A percentile compares a stretch with the other conserved stretches of the same genome.
Evolutionary conservation across 305 asterid species (phyloP).

Genomic region (Solanum chacoense): DNA sequence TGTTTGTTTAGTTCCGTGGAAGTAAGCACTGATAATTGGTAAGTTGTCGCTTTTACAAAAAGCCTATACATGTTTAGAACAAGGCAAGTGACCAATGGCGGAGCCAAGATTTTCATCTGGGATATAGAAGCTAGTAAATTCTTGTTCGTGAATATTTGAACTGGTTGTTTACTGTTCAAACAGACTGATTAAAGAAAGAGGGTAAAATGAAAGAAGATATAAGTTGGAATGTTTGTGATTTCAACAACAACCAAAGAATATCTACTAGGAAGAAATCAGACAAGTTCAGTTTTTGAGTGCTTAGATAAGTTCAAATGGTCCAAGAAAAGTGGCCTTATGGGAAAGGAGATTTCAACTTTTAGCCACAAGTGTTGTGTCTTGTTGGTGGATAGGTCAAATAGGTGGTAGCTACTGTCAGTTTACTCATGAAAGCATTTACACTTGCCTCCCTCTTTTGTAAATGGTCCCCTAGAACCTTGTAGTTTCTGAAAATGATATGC

Average conservation of each 20-base stretch:
- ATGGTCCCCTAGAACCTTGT: background rate
- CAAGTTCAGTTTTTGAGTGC: background rate
- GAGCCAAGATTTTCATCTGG: background rate
- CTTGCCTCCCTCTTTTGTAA: background rate
- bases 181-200: background rate
- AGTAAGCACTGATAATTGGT: background rate
- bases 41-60: background rate
- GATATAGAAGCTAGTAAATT: background rate
- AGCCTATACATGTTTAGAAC: background rate
- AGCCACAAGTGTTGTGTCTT: background rate
- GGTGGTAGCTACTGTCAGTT: background rate
- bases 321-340: background rate
- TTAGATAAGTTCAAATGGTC: conserved; percentile 2
- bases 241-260: background rate
- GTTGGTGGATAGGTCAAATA: background rate
- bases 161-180: background rate
- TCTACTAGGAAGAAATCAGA: background rate
- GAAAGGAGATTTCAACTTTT: background rate
- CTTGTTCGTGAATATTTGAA: background rate
- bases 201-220: background rate
- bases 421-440: background rate
- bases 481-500: background rate
- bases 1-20: background rate
- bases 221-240: conserved; percentile 1
- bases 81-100: background rate